phyloP scores from a whole-genome alignment of 331 rosid species.

The Rosa hybrid region DNA sequence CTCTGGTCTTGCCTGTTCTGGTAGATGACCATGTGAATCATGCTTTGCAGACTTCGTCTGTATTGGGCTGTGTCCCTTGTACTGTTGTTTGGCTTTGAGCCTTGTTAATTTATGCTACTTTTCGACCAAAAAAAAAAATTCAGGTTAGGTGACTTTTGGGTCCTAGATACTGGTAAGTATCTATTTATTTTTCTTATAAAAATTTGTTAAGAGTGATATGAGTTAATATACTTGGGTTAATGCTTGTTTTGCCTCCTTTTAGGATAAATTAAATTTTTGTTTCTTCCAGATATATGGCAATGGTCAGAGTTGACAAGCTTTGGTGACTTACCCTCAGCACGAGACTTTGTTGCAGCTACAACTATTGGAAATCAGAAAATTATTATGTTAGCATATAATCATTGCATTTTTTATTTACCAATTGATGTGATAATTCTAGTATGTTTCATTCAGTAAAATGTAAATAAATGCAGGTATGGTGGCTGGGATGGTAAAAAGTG shows the following conservation, averaged over 20 bases:
- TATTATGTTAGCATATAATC: constrained; percentile 64
- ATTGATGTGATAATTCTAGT: constrained; percentile 12
- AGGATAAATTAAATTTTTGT: constrained; percentile 16
- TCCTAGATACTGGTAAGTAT: constrained; percentile 84
- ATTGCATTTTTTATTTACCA: background rate
- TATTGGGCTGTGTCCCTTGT: too few species aligned
- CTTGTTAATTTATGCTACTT: too few species aligned
- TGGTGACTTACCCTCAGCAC: constrained; percentile 91
- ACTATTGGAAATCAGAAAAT: constrained; percentile 88
- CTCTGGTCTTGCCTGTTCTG: too few species aligned
- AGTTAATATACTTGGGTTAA: constrained; percentile 19
- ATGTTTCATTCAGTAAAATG: constrained; percentile 18
- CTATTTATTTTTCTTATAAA: constrained; percentile 18
- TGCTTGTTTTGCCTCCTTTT: constrained; percentile 19
- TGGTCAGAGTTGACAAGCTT: constrained; percentile 96
- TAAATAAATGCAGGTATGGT: constrained; percentile 71
- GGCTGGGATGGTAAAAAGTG: constrained; percentile 99
- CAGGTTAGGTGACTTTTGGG: constrained; percentile 99
- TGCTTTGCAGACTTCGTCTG: too few species aligned
- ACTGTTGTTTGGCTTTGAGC: too few species aligned
- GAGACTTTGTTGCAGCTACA: constrained; percentile 94
- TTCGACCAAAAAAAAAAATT: too few species aligned
- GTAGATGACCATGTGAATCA: too few species aligned
- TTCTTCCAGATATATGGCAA: constrained; percentile 87
- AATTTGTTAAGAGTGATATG: constrained; percentile 12